Percentiles rank a stretch among this genome's conserved stretches.
phyloP scores from a whole-genome alignment of 257 asterid genomes.

The Salvia rosmarinus region DNA sequence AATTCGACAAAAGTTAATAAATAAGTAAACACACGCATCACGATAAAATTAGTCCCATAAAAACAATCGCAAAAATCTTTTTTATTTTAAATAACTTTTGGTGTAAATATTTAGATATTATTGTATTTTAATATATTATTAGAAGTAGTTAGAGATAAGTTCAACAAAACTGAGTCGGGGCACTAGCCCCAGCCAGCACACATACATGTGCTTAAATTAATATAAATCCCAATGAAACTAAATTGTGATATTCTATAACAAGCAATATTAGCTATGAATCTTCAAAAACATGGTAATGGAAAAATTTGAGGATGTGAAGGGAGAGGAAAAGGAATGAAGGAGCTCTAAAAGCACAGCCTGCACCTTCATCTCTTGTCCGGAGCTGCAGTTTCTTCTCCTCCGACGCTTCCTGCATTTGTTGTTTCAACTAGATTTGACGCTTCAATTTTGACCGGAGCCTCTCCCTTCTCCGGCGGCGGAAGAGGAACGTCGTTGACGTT shows the following conservation, averaged over 20 bases:
- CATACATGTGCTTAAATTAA: too few relatives aligned
- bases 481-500: conserved; percentile 40
- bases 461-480: conserved; percentile 26
- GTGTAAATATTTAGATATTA: too few relatives aligned
- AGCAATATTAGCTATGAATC: neutral
- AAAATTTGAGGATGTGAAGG: neutral
- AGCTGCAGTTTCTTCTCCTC: conserved; percentile 25
- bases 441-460: conserved; percentile 15
- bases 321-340: neutral
- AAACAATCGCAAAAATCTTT: too few relatives aligned
- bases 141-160: too few relatives aligned
- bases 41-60: too few relatives aligned
- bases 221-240: too few relatives aligned
- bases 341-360: conserved; percentile 35
- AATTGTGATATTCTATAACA: neutral
- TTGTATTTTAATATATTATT: too few relatives aligned
- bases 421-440: neutral
- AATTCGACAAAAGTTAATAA: too few relatives aligned
- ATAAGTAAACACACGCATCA: too few relatives aligned
- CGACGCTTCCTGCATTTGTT: neutral
- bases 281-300: neutral
- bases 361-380: conserved; percentile 33
- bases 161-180: too few relatives aligned
- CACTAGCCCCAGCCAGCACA: too few relatives aligned
- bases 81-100: too few relatives aligned